phyloP scores from a whole-genome alignment of 345 rosid genomes.

The Populus nigra region DNA sequence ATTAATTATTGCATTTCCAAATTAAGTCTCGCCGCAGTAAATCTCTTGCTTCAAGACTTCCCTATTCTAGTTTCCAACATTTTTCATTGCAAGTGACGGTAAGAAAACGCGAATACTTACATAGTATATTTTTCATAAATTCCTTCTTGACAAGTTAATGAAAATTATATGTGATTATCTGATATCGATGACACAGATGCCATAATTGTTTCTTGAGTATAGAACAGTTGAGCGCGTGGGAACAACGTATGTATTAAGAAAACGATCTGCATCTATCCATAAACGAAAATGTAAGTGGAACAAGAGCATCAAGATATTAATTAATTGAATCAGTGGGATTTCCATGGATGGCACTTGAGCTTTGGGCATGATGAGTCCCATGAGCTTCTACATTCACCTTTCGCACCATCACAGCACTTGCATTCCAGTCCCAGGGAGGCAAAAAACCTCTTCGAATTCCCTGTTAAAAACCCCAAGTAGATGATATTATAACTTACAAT shows the following conservation, averaged over 20 bases:
- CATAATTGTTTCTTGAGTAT: not conserved
- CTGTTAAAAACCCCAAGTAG: conserved; percentile 7
- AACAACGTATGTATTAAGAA: not conserved
- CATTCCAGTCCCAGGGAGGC: conserved; percentile 40
- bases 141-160: not conserved
- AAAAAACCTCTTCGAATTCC: conserved; percentile 21
- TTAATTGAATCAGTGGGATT: conserved; percentile 7
- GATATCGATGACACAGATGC: not conserved
- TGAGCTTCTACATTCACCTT: conserved; percentile 35
- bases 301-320: not conserved
- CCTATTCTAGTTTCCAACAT: not conserved
- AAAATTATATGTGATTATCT: not conserved
- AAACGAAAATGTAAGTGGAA: not conserved
- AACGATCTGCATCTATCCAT: not conserved
- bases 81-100: not conserved
- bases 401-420: conserved; percentile 49
- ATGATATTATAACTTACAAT: not conserved
- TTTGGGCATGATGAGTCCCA: conserved; percentile 41
- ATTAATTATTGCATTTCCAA: not conserved
- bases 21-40: not conserved
- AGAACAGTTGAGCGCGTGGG: no score
- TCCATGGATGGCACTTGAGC: conserved; percentile 49
- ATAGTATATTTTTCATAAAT: not conserved
- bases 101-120: not conserved
- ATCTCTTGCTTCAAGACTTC: not conserved